These are phyloP conservation scores for Microascus cirrosus DNA, from an alignment of 2,329 filamentous ascomycete genomes.

Conservation along the genomic window DNA sequence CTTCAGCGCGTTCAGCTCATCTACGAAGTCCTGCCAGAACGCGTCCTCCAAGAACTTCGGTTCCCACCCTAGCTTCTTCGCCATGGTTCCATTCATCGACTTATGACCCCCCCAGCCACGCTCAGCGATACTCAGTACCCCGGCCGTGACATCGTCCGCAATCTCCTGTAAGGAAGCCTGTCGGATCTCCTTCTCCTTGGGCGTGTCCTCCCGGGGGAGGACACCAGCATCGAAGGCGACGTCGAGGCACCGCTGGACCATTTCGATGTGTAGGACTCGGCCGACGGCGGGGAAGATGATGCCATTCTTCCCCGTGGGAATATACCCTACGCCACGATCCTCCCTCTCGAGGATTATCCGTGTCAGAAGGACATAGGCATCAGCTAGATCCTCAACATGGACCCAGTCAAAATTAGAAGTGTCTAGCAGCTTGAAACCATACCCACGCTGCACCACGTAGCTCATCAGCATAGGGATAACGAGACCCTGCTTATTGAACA, in stretches of 20 bases:
- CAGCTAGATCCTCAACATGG: slow-evolving; percentile 8
- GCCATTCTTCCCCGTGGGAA: slow-evolving; percentile 7
- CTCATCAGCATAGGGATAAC: slow-evolving; percentile 4
- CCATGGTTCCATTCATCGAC: slow-evolving; percentile 6
- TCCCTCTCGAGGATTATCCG: slow-evolving; percentile 6
- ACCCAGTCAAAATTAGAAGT: slow-evolving; percentile 9
- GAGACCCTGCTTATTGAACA: slow-evolving; percentile 8
- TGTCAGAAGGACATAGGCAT: slow-evolving; percentile 6
- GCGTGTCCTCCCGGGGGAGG: slow-evolving; percentile 7
- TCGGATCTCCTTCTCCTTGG: slow-evolving; percentile 4
- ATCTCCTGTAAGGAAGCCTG: slow-evolving; percentile 4
- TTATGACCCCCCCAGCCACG: slow-evolving; percentile 8
- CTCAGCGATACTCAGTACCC: slow-evolving; percentile 6
- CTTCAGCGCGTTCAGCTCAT: slow-evolving; percentile 5
- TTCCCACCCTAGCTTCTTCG: slow-evolving; percentile 7
- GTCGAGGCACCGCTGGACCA: slow-evolving; percentile 7
- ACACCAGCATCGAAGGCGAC: slow-evolving; percentile 6
- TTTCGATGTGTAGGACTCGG: slow-evolving; percentile 5
- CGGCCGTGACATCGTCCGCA: slow-evolving; percentile 6
- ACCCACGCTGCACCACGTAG: slow-evolving; percentile 5
- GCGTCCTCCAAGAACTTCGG: slow-evolving; percentile 4
- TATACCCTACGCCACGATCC: slow-evolving; percentile 6
- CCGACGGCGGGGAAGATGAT: slow-evolving; percentile 7
- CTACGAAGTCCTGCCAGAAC: slow-evolving; percentile 3
- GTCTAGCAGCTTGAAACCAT: slow-evolving; percentile 8